Conservation (phyloP, 495 filamentous ascomycete genomes). For the Pseudotulostoma volvatum region DNA sequence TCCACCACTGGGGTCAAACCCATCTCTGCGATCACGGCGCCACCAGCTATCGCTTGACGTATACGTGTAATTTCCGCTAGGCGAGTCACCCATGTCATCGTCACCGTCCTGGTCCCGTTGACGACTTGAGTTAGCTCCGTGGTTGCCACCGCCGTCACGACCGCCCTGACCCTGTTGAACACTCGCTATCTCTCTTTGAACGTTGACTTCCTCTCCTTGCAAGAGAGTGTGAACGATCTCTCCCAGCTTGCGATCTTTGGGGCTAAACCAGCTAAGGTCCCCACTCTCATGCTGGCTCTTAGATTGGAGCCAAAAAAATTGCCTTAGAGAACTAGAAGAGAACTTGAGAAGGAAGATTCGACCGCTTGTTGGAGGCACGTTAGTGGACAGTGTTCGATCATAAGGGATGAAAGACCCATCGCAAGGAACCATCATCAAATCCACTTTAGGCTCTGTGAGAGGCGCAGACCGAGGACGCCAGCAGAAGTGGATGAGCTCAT, state of each 20-base stretch:
- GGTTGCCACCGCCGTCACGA: constrained; percentile 24
- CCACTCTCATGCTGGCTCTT: constrained; percentile 60
- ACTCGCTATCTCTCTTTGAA: constrained; percentile 55
- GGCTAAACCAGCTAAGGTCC: constrained; percentile 63
- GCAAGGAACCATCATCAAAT: constrained; percentile 78
- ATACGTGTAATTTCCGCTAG: neutral
- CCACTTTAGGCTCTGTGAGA: constrained; percentile 53
- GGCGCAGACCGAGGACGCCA: constrained; percentile 60
- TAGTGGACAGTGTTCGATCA: constrained; percentile 34
- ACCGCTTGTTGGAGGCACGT: constrained; percentile 57
- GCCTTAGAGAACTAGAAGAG: constrained; percentile 71
- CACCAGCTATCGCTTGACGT: neutral
- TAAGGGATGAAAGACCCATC: constrained; percentile 79
- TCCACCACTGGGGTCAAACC: constrained; percentile 70
- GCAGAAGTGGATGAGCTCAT: constrained; percentile 93
- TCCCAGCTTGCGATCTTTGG: constrained; percentile 64
- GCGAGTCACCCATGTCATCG: constrained; percentile 9
- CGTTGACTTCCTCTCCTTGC: constrained; percentile 80
- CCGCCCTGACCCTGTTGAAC: constrained; percentile 29
- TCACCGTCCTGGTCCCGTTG: neutral
- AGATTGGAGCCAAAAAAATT: constrained; percentile 94
- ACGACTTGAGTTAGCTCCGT: neutral
- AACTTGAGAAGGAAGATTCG: constrained; percentile 92
- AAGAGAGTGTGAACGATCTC: constrained; percentile 69
- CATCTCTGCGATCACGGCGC: constrained; percentile 42